phyloP scores from a whole-genome alignment of 1,284 basidiomycete species.

The Malassezia equina region DNA sequence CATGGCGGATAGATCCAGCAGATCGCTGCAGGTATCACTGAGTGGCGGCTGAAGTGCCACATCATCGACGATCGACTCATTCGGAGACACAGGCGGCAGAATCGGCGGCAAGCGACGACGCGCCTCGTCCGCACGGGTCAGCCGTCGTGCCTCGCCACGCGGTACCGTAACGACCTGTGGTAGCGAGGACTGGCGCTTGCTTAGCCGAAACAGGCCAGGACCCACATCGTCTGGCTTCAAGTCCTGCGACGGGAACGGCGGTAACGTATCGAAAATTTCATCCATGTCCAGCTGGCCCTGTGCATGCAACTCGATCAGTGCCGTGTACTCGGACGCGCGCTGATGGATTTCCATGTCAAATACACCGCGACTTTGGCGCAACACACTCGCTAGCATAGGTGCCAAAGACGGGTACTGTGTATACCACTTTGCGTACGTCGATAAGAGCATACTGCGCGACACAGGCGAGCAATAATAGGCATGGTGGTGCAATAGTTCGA shows the following conservation, averaged over 20 bases:
- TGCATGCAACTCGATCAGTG: conserved; percentile 28
- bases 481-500: conserved; percentile 84
- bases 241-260: neutral
- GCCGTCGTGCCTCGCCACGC: conserved; percentile 2
- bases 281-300: neutral
- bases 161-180: neutral
- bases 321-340: conserved; percentile 62
- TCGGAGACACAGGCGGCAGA: neutral
- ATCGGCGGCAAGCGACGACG: neutral
- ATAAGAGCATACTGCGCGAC: conserved; percentile 81
- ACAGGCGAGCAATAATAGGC: conserved; percentile 87
- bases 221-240: neutral
- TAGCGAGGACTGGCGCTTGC: neutral
- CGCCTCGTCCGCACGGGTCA: neutral
- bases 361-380: conserved; percentile 59
- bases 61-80: neutral
- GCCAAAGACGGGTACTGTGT: conserved; percentile 99
- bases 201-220: neutral
- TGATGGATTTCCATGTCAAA: conserved; percentile 97
- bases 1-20: neutral
- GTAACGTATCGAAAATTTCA: neutral
- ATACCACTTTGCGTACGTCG: conserved; percentile 98
- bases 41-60: neutral
- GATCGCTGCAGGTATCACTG: neutral
- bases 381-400: conserved; percentile 79